These are phyloP conservation scores for Suillus tomentosus DNA, from an alignment of 768 basidiomycete genomes.

Conservation along the genomic window DNA sequence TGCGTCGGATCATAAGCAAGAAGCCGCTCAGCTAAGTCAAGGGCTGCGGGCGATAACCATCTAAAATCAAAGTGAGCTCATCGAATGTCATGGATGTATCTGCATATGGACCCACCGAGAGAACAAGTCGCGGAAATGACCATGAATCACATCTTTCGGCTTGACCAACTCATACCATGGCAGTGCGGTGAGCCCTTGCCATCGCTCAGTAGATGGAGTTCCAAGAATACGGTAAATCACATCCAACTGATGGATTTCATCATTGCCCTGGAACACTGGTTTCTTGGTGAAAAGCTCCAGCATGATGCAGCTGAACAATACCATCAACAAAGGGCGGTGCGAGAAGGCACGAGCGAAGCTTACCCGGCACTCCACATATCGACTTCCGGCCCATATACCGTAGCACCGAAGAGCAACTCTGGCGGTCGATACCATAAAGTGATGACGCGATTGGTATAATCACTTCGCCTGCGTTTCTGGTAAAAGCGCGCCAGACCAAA, in stretches of 20 bases:
- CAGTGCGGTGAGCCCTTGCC: constrained; percentile 79
- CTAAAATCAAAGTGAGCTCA: constrained; percentile 38
- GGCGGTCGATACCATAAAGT: constrained; percentile 98
- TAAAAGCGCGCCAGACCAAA: constrained; percentile 98
- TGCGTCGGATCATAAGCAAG: constrained; percentile 79
- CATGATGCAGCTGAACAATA: constrained; percentile 84
- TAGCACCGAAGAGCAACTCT: constrained; percentile 92
- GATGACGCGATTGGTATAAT: constrained; percentile 99
- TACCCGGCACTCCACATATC: constrained; percentile 99
- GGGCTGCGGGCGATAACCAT: constrained; percentile 82
- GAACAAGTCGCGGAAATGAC: constrained; percentile 83
- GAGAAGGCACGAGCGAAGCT: constrained; percentile 23
- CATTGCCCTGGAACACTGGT: constrained; percentile 96
- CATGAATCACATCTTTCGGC: constrained; percentile 72
- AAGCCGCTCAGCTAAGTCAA: constrained; percentile 85
- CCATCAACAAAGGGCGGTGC: neutral
- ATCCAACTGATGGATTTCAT: constrained; percentile 97
- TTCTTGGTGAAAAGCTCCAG: constrained; percentile 95
- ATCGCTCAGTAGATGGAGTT: constrained; percentile 79
- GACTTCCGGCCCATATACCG: constrained; percentile 94
- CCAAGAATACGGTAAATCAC: constrained; percentile 91
- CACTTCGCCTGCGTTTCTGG: constrained; percentile 83
- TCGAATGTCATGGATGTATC: neutral
- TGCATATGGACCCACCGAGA: constrained; percentile 58
- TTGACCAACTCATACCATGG: constrained; percentile 99